A percentile compares a stretch with the other conserved stretches of the same genome.
These are phyloP conservation scores for Fusarium multiceps DNA, from an alignment of 2,329 filamentous ascomycete genomes.

Conservation along the genomic window DNA sequence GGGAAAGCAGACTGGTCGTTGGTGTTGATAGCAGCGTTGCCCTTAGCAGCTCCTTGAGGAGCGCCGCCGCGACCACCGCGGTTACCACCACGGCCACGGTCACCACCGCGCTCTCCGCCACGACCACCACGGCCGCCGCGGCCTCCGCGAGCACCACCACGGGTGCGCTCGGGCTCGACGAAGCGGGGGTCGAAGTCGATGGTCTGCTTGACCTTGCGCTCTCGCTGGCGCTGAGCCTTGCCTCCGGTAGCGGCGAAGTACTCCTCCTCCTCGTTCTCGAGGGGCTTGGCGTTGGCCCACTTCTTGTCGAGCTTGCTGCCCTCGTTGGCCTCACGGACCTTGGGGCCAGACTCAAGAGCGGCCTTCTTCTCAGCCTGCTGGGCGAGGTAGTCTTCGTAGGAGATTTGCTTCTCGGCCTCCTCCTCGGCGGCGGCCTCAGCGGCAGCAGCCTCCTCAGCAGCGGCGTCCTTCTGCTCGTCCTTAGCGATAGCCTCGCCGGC, in stretches of 20 bases:
- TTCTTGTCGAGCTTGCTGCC: constrained; percentile 89
- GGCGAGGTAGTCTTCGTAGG: constrained; percentile 88
- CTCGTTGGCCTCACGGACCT: constrained; percentile 92
- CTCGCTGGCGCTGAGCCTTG: constrained; percentile 87
- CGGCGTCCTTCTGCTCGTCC: constrained; percentile 80
- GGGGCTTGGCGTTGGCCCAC: constrained; percentile 85
- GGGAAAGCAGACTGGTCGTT: constrained; percentile 70
- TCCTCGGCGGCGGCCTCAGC: constrained; percentile 60
- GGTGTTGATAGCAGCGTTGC: constrained; percentile 60
- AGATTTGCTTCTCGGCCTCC: constrained; percentile 85
- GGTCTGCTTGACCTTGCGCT: constrained; percentile 91
- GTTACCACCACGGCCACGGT: constrained; percentile 50
- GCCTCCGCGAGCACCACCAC: constrained; percentile 63
- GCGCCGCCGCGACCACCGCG: constrained; percentile 47
- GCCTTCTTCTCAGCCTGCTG: constrained; percentile 79
- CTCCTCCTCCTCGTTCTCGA: constrained; percentile 76
- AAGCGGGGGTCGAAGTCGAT: constrained; percentile 89
- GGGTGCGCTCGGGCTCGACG: constrained; percentile 73
- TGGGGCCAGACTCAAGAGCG: constrained; percentile 70
- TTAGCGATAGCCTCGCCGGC: constrained; percentile 90
- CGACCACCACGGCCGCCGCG: constrained; percentile 56
- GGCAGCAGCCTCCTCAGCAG: constrained; percentile 60
- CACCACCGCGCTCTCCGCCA: constrained; percentile 57
- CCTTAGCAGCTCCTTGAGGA: constrained; percentile 49
- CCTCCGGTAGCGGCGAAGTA: constrained; percentile 80